Evolutionary conservation across 1,139 yeast genomes (phyloP), one percentile per base, ranked within the genome.

Genomic region (Saccharomyces hybrid): DNA sequence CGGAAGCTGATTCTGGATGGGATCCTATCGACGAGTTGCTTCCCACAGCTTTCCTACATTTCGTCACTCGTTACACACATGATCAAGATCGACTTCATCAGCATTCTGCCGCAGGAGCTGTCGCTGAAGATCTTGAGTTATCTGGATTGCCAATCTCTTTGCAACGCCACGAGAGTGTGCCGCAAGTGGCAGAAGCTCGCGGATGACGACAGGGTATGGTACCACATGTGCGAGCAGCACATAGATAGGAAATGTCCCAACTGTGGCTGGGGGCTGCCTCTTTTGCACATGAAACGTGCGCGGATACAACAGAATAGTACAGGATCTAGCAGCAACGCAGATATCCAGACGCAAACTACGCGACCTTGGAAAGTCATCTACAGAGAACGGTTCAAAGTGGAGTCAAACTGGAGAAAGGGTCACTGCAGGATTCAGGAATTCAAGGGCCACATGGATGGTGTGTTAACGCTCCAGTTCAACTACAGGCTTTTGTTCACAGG

Each of bases 221-320:
- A 93, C 69, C 90, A 93, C 62, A 86, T 93, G 93, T 93, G 99
- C 70, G 96, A 90, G 69, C 99, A 93, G 71, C 99, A 93, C 69
- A 93, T 93, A 56, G 99, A 93, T 71, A 78, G 96, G 57, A 93
- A 93, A 70, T 93, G 99, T 72, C 96, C 97, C 48, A 89, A 88
- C 68, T 93, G 99, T 75, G 99, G 99, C 9, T 93, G 99, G 99
- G 99, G 99, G 5, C 76, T 93, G 61, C 99, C 99, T 2, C 74
- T 93, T 57, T 81, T 93, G 81, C 89, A 85, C 63, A 86, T 86
- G 85, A 85, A 84, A 65, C 75, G 88, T 58, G 85, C 88, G 6
- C 73, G 88, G 58, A 57, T 57, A 60, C 27, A 61, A 57, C 42
- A 52, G 53, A 9, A 51, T 44, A 20, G 29, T 50, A 4, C 20